These are phyloP conservation scores for Bipolaris cookei DNA, from an alignment of 2,329 filamentous ascomycete species.

Conservation along the genomic window DNA sequence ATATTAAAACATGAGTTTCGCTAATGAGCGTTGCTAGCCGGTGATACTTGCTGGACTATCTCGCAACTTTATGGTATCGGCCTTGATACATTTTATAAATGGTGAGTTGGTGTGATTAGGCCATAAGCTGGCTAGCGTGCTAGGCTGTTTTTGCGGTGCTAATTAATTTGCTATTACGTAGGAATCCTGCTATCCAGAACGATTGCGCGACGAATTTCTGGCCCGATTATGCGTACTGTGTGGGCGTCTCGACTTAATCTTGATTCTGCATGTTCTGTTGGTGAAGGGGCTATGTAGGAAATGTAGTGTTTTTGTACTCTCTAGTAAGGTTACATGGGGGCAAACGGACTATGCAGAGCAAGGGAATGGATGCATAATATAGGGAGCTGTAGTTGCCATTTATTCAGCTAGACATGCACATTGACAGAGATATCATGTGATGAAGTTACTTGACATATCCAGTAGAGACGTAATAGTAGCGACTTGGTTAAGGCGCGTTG, in stretches of 20 bases:
- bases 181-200: background rate
- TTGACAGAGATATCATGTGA: background rate
- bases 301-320: background rate
- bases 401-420: background rate
- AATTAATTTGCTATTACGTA: background rate
- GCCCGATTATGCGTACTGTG: background rate
- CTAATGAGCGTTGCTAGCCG: background rate
- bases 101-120: constrained; percentile 10
- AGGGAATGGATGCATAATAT: background rate
- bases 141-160: no score
- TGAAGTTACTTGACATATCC: background rate
- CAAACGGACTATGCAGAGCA: background rate
- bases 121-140: no score
- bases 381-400: background rate
- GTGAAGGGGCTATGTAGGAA: background rate
- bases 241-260: background rate
- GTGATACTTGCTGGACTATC: constrained; percentile 15
- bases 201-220: background rate
- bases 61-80: constrained; percentile 9
- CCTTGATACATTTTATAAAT: constrained; percentile 10
- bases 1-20: background rate
- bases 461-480: no score
- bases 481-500: no score
- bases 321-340: background rate
- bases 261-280: background rate